Percentiles rank a stretch among this genome's conserved stretches.
Evolutionary conservation across 768 basidiomycete genomes (phyloP).

Genomic region (Lenzites betulinus): DNA sequence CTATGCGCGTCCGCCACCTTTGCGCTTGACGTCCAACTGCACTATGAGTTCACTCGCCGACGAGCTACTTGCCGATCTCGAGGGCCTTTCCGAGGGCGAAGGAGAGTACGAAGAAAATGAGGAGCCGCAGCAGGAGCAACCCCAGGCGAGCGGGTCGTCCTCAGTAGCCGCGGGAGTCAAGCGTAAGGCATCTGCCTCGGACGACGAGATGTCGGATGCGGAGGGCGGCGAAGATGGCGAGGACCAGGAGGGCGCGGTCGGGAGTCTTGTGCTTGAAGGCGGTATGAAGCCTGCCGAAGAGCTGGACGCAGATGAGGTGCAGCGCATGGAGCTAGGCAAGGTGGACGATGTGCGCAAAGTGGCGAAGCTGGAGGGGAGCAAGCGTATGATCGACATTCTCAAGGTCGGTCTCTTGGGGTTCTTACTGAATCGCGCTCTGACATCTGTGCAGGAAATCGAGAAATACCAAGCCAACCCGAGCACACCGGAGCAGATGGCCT

Average conservation of each 20-base stretch:
- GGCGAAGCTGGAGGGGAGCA: slow-evolving; percentile 87
- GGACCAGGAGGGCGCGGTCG: slow-evolving; percentile 41
- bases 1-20: background rate
- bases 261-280: slow-evolving; percentile 75
- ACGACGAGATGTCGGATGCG: slow-evolving; percentile 57
- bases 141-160: slow-evolving; percentile 34
- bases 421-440: background rate
- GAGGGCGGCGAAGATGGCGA: slow-evolving; percentile 48
- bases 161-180: slow-evolving; percentile 43
- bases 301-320: slow-evolving; percentile 90
- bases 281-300: slow-evolving; percentile 95
- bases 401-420: slow-evolving; percentile 48
- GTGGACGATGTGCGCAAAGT: slow-evolving; percentile 88
- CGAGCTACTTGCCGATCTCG: slow-evolving; percentile 90
- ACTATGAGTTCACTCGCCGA: slow-evolving; percentile 84
- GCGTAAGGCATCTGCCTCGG: slow-evolving; percentile 62
- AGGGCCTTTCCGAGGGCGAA: slow-evolving; percentile 71
- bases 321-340: slow-evolving; percentile 85
- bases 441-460: slow-evolving; percentile 74
- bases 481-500: slow-evolving; percentile 72
- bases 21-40: slow-evolving; percentile 1
- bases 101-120: slow-evolving; percentile 51
- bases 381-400: slow-evolving; percentile 84
- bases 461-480: slow-evolving; percentile 83
- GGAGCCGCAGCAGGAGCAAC: slow-evolving; percentile 38